Percentiles rank a stretch among this genome's conserved stretches.
Evolutionary conservation across 2,329 filamentous ascomycete genomes (phyloP).

Genomic region (Dactylellina parvicollis): DNA sequence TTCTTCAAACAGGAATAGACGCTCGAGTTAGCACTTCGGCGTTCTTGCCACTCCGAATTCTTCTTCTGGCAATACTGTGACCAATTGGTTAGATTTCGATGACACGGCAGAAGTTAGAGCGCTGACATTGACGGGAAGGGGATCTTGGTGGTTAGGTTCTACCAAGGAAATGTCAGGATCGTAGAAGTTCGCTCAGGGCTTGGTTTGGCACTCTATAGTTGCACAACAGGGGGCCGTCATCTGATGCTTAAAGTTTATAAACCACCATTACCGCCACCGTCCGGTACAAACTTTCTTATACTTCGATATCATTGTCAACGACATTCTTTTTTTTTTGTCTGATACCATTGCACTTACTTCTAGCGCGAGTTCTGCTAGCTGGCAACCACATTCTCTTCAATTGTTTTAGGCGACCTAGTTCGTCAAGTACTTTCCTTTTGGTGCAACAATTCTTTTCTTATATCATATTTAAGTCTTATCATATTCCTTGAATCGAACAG

Average conservation of each 20-base stretch:
- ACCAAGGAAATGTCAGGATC: constrained; percentile 6
- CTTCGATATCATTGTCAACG: background rate
- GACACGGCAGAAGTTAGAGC: background rate
- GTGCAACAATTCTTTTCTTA: constrained; percentile 18
- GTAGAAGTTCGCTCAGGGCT: background rate
- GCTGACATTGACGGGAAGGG: constrained; percentile 5
- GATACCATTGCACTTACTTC: background rate
- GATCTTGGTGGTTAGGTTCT: background rate
- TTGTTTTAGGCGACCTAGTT: constrained; percentile 18
- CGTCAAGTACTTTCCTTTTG: constrained; percentile 22
- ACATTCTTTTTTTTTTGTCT: constrained; percentile 8
- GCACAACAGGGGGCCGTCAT: constrained; percentile 31
- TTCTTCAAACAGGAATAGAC: background rate
- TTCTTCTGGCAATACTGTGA: background rate
- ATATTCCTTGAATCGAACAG: background rate
- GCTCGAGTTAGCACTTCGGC: background rate
- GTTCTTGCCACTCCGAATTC: background rate
- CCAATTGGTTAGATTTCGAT: background rate
- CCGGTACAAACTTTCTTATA: background rate
- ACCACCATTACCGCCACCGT: constrained; percentile 7
- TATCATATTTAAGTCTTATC: constrained; percentile 21
- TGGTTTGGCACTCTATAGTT: constrained; percentile 31
- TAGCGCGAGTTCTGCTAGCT: background rate
- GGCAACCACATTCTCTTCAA: constrained; percentile 26
- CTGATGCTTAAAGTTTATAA: constrained; percentile 39